These are phyloP conservation scores for Fusarium aywerte DNA, from an alignment of 2,329 filamentous ascomycete genomes.

Conservation along the genomic window DNA sequence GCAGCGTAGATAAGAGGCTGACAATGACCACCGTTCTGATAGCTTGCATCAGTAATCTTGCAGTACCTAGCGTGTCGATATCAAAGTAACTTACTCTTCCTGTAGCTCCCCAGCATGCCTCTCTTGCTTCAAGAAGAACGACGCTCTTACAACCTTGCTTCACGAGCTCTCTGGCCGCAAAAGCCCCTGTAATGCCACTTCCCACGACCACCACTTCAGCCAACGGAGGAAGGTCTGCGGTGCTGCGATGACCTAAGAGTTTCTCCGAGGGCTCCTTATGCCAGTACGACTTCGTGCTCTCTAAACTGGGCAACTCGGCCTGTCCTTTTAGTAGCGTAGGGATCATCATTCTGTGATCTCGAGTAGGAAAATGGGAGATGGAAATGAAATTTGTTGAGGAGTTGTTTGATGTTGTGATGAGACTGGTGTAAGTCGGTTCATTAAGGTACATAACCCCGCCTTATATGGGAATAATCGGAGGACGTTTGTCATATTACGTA, in stretches of 20 bases:
- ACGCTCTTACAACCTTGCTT: constrained; percentile 62
- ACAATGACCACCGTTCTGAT: constrained; percentile 76
- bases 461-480: not conserved
- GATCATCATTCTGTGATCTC: constrained; percentile 47
- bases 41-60: constrained; percentile 1
- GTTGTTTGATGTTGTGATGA: not conserved
- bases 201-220: constrained; percentile 79
- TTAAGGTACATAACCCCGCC: constrained; percentile 17
- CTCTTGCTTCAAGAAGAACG: constrained; percentile 79
- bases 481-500: constrained; percentile 8
- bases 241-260: constrained; percentile 75
- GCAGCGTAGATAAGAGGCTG: constrained; percentile 75
- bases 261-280: constrained; percentile 72
- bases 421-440: not conserved
- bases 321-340: constrained; percentile 50
- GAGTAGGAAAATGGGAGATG: not conserved
- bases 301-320: constrained; percentile 68
- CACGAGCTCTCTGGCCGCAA: constrained; percentile 72
- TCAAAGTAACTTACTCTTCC: constrained; percentile 68
- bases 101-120: constrained; percentile 85
- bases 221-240: constrained; percentile 66
- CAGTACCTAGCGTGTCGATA: not conserved
- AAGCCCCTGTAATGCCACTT: constrained; percentile 80
- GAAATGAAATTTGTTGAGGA: not conserved
- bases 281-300: constrained; percentile 77